phyloP scores from a whole-genome alignment of 257 asterid genomes.

The Euphrasia confusa region DNA sequence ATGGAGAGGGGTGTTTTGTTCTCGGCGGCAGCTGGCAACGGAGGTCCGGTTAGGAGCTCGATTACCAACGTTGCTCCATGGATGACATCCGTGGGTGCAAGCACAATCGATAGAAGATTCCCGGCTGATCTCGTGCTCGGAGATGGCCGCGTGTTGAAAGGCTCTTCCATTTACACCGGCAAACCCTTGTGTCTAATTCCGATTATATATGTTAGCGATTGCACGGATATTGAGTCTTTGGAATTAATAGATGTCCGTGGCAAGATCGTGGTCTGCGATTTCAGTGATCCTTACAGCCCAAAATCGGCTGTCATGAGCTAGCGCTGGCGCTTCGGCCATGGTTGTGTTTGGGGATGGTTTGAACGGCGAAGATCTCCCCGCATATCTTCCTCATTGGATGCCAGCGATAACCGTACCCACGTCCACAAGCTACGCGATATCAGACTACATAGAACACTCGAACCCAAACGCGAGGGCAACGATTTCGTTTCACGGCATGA shows the following conservation, averaged over 20 bases:
- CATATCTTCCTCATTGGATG: constrained; percentile 47
- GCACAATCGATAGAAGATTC: too few relatives aligned
- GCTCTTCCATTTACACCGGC: constrained; percentile 56
- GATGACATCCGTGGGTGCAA: constrained; percentile 83
- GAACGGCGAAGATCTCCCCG: constrained; percentile 71
- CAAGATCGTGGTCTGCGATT: constrained; percentile 73
- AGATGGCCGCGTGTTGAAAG: constrained; percentile 46
- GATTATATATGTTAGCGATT: too few relatives aligned
- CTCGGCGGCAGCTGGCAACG: constrained; percentile 78
- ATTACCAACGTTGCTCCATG: constrained; percentile 82
- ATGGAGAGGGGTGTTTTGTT: constrained; percentile 62
- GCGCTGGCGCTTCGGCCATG: too few relatives aligned
- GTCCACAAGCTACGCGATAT: too few relatives aligned
- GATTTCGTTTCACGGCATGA: constrained; percentile 57
- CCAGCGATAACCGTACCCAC: too few relatives aligned
- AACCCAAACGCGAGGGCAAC: constrained; percentile 48
- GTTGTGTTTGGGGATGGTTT: too few relatives aligned
- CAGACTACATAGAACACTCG: constrained; percentile 38
- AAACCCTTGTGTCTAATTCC: too few relatives aligned
- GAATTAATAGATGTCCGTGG: constrained; percentile 43
- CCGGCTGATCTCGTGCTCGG: constrained; percentile 46
- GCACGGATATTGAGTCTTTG: constrained; percentile 44
- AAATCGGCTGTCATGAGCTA: too few relatives aligned
- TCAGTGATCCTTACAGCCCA: constrained; percentile 43
- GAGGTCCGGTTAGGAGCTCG: constrained; percentile 56